phyloP scores from a whole-genome alignment of 768 basidiomycete genomes.

The Cyclocybe cylindracea region DNA sequence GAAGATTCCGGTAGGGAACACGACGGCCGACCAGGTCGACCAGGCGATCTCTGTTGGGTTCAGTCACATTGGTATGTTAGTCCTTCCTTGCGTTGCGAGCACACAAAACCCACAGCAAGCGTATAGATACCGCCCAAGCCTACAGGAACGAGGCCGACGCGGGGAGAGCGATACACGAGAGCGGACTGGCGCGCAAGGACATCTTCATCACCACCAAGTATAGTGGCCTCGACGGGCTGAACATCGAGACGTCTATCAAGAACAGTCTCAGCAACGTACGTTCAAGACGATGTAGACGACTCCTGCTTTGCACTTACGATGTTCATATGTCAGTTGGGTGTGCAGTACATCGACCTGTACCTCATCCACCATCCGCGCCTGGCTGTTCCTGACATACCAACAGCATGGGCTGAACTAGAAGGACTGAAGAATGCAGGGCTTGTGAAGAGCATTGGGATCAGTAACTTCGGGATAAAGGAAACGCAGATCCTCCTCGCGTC shows the following conservation, averaged over 20 bases:
- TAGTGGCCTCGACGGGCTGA: constrained; percentile 49
- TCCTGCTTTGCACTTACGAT: not conserved
- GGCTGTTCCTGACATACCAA: constrained; percentile 58
- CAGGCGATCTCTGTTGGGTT: constrained; percentile 65
- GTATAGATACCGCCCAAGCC: constrained; percentile 56
- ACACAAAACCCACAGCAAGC: not conserved
- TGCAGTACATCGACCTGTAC: constrained; percentile 70
- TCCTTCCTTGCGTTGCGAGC: not conserved
- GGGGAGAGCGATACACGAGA: constrained; percentile 53
- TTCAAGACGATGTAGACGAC: not conserved
- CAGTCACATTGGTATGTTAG: constrained; percentile 55
- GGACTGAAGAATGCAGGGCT: constrained; percentile 55
- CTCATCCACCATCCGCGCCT: constrained; percentile 62
- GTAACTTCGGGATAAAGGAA: constrained; percentile 62
- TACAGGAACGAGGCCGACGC: constrained; percentile 65
- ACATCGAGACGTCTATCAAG: constrained; percentile 54
- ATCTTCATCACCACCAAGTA: constrained; percentile 71
- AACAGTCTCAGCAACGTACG: constrained; percentile 59
- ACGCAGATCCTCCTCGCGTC: constrained; percentile 55
- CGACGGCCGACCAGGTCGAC: constrained; percentile 53
- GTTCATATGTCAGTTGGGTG: constrained; percentile 47
- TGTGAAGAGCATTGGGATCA: constrained; percentile 71
- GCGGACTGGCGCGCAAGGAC: constrained; percentile 54
- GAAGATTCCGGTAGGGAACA: constrained; percentile 59
- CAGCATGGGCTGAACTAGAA: constrained; percentile 66